Evolutionary conservation across 2,329 filamentous ascomycete genomes (phyloP).

Genomic region (Knufia petricola): DNA sequence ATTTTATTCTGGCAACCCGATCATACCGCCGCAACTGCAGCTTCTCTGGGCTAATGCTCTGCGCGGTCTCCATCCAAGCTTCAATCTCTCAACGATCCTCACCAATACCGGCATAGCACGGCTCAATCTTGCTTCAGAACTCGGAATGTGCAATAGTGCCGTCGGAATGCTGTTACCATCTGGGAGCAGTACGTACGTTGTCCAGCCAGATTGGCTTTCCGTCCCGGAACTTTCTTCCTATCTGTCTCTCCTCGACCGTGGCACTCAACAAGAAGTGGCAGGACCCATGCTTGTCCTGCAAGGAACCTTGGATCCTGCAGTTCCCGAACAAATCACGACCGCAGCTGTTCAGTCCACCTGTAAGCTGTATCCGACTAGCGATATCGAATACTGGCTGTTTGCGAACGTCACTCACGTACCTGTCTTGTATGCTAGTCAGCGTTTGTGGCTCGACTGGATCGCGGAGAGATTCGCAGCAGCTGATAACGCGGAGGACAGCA

Average conservation of each 20-base stretch:
- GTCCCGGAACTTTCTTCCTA: constrained; percentile 1
- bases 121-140: neutral
- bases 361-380: constrained; percentile 4
- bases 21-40: neutral
- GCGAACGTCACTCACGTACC: constrained; percentile 25
- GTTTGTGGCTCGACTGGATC: constrained; percentile 24
- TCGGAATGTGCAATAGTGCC: constrained; percentile 1
- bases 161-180: neutral
- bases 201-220: neutral
- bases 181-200: neutral
- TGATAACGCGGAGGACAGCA: neutral
- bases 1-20: neutral
- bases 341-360: constrained; percentile 23
- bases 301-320: constrained; percentile 22
- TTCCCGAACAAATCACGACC: constrained; percentile 18
- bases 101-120: neutral
- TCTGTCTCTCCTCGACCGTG: constrained; percentile 16
- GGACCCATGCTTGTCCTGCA: constrained; percentile 27
- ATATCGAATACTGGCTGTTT: constrained; percentile 23
- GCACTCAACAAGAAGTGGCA: constrained; percentile 19
- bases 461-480: constrained; percentile 9
- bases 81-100: neutral
- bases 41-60: neutral
- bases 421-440: constrained; percentile 25
- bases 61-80: neutral